phyloP scores from a whole-genome alignment of 2,329 filamentous ascomycete genomes.

The Thielaviopsis euricoi region DNA sequence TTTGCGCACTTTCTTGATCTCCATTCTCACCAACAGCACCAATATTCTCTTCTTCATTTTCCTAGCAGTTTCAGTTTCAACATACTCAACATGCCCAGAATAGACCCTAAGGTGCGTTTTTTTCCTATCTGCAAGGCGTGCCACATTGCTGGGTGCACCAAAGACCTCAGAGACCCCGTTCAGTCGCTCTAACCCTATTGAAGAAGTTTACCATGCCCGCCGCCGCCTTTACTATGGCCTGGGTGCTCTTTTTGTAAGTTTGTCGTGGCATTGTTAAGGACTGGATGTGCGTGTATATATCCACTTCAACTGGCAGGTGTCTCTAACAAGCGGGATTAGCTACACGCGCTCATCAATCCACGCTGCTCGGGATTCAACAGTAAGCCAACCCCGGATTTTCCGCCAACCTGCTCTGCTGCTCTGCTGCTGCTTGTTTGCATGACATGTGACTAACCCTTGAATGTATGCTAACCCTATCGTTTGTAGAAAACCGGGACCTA shows the following conservation, averaged over 20 bases:
- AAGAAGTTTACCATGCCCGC: conserved; percentile 27
- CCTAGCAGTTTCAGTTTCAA: no score
- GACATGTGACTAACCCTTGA: not conserved
- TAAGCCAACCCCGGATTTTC: conserved; percentile 12
- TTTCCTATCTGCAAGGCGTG: not conserved
- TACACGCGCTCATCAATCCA: conserved; percentile 27
- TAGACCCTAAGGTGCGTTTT: conserved; percentile 11
- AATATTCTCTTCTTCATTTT: not conserved
- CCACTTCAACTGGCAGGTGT: conserved; percentile 8
- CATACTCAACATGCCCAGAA: conserved; percentile 9
- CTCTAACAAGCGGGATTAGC: conserved; percentile 14
- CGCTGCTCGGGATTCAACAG: conserved; percentile 21
- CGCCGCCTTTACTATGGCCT: conserved; percentile 38
- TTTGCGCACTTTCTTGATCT: not conserved
- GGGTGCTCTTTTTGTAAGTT: conserved; percentile 30
- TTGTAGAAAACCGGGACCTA: not conserved
- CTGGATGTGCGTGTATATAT: no score
- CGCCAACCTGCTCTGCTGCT: not conserved
- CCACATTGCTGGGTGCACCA: not conserved
- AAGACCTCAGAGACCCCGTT: no score
- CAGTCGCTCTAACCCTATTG: not conserved
- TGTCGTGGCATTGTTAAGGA: not conserved
- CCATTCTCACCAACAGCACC: not conserved
- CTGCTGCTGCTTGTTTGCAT: no score
- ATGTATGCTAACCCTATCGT: not conserved